Percentiles rank a stretch among this genome's conserved stretches.
Evolutionary conservation across 257 asterid genomes (phyloP).

Genomic region (Anisodus tanguticus): DNA sequence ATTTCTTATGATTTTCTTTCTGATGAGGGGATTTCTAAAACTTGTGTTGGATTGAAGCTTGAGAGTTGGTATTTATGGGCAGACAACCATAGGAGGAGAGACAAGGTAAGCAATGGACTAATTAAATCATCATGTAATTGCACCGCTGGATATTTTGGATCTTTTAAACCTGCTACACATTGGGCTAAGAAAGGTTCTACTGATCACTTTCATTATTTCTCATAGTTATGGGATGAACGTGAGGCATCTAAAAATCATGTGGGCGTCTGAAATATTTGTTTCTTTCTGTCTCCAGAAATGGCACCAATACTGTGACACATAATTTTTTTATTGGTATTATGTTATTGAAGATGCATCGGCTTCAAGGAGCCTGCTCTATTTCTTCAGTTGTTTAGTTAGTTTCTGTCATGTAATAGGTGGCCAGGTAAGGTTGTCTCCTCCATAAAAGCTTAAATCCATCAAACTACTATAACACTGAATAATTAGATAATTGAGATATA

Average conservation of each 20-base stretch:
- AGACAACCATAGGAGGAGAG: not conserved
- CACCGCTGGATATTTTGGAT: constrained; percentile 4
- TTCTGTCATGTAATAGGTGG: not conserved
- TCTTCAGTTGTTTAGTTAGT: constrained; percentile 25
- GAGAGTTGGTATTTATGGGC: constrained; percentile 10
- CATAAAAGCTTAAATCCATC: not conserved
- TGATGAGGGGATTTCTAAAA: not conserved
- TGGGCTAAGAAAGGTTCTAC: not conserved
- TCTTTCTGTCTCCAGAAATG: constrained; percentile 9
- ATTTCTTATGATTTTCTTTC: constrained; percentile 11
- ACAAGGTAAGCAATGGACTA: not conserved
- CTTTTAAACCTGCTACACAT: constrained; percentile 8
- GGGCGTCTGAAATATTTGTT: not conserved
- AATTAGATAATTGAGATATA: not conserved
- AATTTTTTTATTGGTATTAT: not conserved
- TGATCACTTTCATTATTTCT: constrained; percentile 2
- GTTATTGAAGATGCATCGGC: not conserved
- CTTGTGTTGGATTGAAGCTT: not conserved
- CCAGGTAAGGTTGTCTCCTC: constrained; percentile 23
- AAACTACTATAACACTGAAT: not conserved
- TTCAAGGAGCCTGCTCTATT: constrained; percentile 11
- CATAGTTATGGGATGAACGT: not conserved
- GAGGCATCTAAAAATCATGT: not conserved
- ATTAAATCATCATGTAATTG: constrained; percentile 27
- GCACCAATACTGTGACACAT: not conserved